Evolutionary conservation across 176 grass and related monocot species (phyloP), one percentile per base, ranked within the genome.

Genomic region (Cenchrus americanus): DNA sequence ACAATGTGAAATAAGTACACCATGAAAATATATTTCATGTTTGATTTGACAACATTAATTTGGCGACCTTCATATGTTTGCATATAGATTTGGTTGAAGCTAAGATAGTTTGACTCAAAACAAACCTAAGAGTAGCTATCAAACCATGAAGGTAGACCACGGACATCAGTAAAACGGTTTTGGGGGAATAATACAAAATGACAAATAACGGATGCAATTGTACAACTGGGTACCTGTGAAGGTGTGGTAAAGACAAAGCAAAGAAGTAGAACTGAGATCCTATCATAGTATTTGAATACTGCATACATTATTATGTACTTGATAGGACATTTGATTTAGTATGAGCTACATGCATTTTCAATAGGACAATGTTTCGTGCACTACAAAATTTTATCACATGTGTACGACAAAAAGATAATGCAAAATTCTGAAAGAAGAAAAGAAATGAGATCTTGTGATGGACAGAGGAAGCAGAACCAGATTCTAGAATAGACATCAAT

Each of bases 161-260:
- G 46, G 4, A 51, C 3, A 78, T 43, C n/a, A 70, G 23, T 3
- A 30, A 63, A 70, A 52, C 53, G 59, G 59, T 82, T 44, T 37
- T 61, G 2, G 9, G 10, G 10, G 1, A 79, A 72, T 50, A 51
- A 79, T 3, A 72, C 72, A 51, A 65, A 54, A 66, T 10, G 8
- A 44, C 22, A 69, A 78, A 46, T 23, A 77, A 77, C 60, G 40
- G 15, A 72, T 80, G 23, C 15, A 8, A 40, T 22, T 7, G 24
- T 69, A 84, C 62, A 69, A 34, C 8, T 73, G 43, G 58, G 57
- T 72, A 62, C 24, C 40, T 74, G 81, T 62, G 51, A 57, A 85
- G 19, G 53, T 53, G 32, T 60, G 23, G 64, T 70, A 14, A 77
- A 85, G 63, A 59, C 22, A 59, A 68, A 68, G 37, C 13, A 77